phyloP scores from a whole-genome alignment of 192 early-diverging fungal genomes.

The Coemansia sp. region DNA sequence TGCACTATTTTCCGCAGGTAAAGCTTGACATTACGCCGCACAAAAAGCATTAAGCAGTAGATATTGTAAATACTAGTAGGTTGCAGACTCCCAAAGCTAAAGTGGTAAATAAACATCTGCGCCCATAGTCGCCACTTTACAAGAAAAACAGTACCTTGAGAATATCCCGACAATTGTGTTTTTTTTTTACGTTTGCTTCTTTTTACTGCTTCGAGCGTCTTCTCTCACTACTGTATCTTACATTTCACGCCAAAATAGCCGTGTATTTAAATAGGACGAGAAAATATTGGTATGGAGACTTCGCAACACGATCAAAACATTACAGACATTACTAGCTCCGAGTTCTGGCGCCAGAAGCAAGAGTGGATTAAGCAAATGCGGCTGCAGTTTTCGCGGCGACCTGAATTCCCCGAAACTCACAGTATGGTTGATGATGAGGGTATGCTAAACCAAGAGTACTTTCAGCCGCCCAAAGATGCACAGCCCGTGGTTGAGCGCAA shows the following conservation, averaged over 20 bases:
- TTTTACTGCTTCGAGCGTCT: not conserved
- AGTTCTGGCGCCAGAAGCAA: slow-evolving; percentile 60
- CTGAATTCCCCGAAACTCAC: slow-evolving; percentile 82
- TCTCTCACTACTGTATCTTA: not conserved
- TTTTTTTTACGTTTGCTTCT: not conserved
- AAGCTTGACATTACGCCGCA: not conserved
- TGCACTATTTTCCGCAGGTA: not conserved
- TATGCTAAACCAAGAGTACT: slow-evolving; percentile 80
- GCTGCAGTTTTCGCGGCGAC: slow-evolving; percentile 75
- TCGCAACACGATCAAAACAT: not conserved
- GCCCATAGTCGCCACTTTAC: not conserved
- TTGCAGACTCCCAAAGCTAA: not conserved
- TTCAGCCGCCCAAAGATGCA: slow-evolving; percentile 67
- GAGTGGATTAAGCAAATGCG: slow-evolving; percentile 79
- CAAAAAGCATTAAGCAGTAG: not conserved
- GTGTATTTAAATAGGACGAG: not conserved
- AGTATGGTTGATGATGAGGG: slow-evolving; percentile 81
- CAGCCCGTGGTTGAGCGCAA: slow-evolving; percentile 61
- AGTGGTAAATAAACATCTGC: not conserved
- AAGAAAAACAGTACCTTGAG: not conserved
- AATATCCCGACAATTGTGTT: not conserved
- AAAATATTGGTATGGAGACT: not conserved
- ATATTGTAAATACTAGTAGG: not conserved
- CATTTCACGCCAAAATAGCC: not conserved
- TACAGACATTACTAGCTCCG: slow-evolving; percentile 21